phyloP scores from a whole-genome alignment of 441 rosid species.

The Mallotus repandus region DNA sequence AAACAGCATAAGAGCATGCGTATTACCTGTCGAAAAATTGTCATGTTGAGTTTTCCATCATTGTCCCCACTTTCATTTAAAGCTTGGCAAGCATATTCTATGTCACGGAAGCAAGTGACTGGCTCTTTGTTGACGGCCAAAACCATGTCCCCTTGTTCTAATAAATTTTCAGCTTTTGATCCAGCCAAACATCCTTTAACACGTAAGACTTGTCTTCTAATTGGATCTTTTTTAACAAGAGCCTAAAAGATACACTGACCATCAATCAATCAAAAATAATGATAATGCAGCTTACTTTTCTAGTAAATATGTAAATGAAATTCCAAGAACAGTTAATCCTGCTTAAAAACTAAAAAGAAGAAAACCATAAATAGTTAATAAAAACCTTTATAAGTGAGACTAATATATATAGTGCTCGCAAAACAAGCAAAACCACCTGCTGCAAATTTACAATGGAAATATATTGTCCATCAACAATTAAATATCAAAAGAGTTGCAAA shows the following conservation, averaged over 20 bases:
- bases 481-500: not conserved
- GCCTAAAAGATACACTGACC: slow-evolving; percentile 43
- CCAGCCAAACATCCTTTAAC: slow-evolving; percentile 96
- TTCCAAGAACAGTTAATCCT: not conserved
- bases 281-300: not conserved
- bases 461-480: not conserved
- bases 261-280: slow-evolving; percentile 8
- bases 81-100: slow-evolving; percentile 85
- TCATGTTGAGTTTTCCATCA: slow-evolving; percentile 69
- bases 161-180: slow-evolving; percentile 84
- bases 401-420: not conserved
- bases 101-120: slow-evolving; percentile 88
- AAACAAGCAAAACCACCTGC: not conserved
- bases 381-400: not conserved
- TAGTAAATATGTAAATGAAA: not conserved
- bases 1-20: not conserved
- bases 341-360: not conserved
- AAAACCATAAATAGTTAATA: not conserved
- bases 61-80: slow-evolving; percentile 49
- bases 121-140: slow-evolving; percentile 92
- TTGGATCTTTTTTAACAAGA: slow-evolving; percentile 89
- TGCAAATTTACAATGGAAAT: not conserved
- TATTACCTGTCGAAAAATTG: slow-evolving; percentile 83
- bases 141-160: slow-evolving; percentile 97
- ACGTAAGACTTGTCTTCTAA: slow-evolving; percentile 86